Evolutionary conservation across 768 basidiomycete species (phyloP).

Genomic region (Lactifluus volemus): DNA sequence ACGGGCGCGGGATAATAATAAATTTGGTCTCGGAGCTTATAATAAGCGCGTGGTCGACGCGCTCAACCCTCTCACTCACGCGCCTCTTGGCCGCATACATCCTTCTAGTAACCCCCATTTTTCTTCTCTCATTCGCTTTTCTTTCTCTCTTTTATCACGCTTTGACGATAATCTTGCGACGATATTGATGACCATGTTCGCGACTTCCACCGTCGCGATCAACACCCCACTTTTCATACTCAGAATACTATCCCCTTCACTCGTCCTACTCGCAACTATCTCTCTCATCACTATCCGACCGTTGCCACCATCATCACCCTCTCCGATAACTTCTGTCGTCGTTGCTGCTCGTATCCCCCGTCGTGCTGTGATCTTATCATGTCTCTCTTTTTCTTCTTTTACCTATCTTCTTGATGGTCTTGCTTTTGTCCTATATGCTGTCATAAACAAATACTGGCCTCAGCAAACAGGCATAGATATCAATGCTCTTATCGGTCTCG

Average conservation of each 20-base stretch:
- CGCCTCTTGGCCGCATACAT: neutral
- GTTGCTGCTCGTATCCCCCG: slow-evolving; percentile 67
- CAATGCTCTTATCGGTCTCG: slow-evolving; percentile 57
- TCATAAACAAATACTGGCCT: slow-evolving; percentile 61
- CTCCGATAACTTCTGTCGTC: slow-evolving; percentile 71
- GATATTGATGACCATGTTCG: slow-evolving; percentile 11
- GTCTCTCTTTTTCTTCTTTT: slow-evolving; percentile 61
- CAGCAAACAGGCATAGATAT: slow-evolving; percentile 54
- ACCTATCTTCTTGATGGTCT: slow-evolving; percentile 75
- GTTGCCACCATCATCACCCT: slow-evolving; percentile 35
- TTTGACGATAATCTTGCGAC: slow-evolving; percentile 9
- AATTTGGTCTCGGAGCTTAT: neutral
- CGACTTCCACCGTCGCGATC: slow-evolving; percentile 15
- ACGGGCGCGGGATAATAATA: neutral
- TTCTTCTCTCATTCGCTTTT: neutral
- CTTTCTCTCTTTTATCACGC: neutral
- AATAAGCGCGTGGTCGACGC: neutral
- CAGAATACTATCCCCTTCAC: slow-evolving; percentile 57
- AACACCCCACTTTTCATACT: slow-evolving; percentile 42
- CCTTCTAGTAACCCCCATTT: no score
- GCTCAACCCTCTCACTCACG: neutral
- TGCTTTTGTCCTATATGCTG: slow-evolving; percentile 54
- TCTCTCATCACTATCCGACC: slow-evolving; percentile 49
- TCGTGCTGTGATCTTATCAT: slow-evolving; percentile 59
- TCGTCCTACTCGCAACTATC: slow-evolving; percentile 53